phyloP scores from a whole-genome alignment of 495 filamentous ascomycete genomes.

The Aspergillus bridgeri region DNA sequence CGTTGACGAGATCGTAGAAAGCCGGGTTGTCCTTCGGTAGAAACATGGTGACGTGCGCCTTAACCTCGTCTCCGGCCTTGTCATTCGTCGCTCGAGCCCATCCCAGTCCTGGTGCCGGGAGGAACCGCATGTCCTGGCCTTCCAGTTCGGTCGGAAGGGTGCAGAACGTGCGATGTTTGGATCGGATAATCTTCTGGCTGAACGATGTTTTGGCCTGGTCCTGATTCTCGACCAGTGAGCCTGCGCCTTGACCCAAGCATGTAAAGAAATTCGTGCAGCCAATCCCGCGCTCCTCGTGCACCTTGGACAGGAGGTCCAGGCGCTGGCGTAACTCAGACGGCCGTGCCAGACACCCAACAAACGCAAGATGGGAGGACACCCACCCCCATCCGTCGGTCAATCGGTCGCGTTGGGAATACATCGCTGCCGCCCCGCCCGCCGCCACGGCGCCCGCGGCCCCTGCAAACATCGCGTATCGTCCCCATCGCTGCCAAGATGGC shows the following conservation, averaged over 20 bases:
- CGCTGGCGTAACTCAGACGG: conserved; percentile 71
- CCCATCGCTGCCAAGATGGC: conserved; percentile 69
- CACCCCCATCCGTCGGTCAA: conserved; percentile 69
- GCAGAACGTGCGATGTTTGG: conserved; percentile 75
- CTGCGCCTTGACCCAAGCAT: conserved; percentile 64
- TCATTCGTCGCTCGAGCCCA: conserved; percentile 75
- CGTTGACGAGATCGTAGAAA: conserved; percentile 62
- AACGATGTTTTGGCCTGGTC: conserved; percentile 28
- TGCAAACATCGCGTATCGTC: conserved; percentile 76
- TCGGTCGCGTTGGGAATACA: conserved; percentile 78
- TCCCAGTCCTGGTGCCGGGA: conserved; percentile 31
- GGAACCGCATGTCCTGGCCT: conserved; percentile 17
- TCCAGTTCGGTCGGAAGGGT: conserved; percentile 62
- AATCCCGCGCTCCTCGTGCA: conserved; percentile 54
- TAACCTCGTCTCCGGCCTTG: conserved; percentile 69
- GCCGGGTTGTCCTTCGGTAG: conserved; percentile 73
- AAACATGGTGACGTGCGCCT: conserved; percentile 90
- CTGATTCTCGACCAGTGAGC: conserved; percentile 32
- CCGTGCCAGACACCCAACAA: conserved; percentile 82
- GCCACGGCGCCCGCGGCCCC: conserved; percentile 77
- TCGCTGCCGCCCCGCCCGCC: conserved; percentile 82
- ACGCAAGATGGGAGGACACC: conserved; percentile 91
- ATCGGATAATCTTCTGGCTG: conserved; percentile 39
- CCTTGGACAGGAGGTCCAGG: conserved; percentile 50
- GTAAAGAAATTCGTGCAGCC: conserved; percentile 83